These are phyloP conservation scores for Talaromyces ruber DNA, from an alignment of 495 filamentous ascomycete genomes.

Conservation along the genomic window DNA sequence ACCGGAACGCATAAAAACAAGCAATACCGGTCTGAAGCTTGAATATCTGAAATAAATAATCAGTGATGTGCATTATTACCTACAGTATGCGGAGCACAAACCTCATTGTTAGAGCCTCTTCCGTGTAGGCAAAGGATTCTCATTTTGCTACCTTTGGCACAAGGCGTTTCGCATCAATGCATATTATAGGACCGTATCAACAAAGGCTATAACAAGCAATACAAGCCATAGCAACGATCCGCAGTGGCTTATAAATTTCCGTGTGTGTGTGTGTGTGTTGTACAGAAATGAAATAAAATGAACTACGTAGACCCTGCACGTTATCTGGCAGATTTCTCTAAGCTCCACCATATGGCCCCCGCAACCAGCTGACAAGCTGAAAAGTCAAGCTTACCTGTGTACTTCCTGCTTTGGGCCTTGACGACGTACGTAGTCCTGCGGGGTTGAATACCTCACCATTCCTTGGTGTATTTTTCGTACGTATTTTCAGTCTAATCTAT, in stretches of 20 bases:
- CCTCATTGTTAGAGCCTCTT: slow-evolving; percentile 12
- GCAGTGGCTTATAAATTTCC: not conserved
- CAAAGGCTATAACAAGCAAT: not conserved
- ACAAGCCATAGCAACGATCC: not conserved
- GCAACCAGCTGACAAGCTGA: not conserved
- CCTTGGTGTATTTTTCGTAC: not conserved
- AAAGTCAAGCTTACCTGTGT: not conserved
- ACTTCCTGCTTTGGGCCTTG: not conserved
- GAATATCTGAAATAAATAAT: slow-evolving; percentile 3
- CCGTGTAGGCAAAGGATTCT: slow-evolving; percentile 13
- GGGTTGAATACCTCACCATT: not conserved
- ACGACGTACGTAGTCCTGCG: not conserved
- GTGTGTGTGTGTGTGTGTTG: too few relatives aligned
- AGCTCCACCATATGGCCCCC: not conserved
- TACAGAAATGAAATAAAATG: not conserved
- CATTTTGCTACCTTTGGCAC: slow-evolving; percentile 2
- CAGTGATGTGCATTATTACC: not conserved
- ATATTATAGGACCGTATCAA: not conserved
- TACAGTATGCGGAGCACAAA: not conserved
- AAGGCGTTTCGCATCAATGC: not conserved
- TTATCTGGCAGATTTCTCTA: not conserved
- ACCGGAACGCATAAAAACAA: not conserved
- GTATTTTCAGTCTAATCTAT: not conserved
- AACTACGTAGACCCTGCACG: not conserved
- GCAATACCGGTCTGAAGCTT: slow-evolving; percentile 1